Evolutionary conservation across 148 eudicot genomes (phyloP), one percentile per base, ranked within the genome.

Genomic region (Cornus florida): DNA sequence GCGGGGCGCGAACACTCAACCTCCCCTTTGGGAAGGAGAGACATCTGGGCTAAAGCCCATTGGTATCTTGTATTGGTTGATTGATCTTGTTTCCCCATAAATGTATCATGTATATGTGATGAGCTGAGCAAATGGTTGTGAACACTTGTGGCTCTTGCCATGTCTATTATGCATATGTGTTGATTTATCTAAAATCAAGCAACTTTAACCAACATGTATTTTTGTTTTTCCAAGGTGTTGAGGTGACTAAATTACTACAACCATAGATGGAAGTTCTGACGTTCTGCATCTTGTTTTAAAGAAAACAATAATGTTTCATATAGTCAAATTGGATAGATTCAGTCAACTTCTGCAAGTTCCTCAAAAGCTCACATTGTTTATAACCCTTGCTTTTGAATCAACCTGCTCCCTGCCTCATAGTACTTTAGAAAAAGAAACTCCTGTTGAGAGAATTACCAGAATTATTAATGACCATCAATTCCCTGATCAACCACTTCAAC

Each of bases 401-500:
- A 81, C 64, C 69, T 69, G n/a, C 38, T 76, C 73, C 75, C 43
- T 83, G 72, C 79, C 67, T 73, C 66, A 84, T 60, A 75, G 75
- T 33, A 69, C 48, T 43, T 43, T 24, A 60, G 82, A 79, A 31
- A 74, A 64, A 41, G 85, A 84, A 13, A 38, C 70, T 67, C 88
- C 82, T 80, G 69, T 89, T 64, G 88, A 87, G 59, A 89, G 72
- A 66, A 78, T 95, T 68, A 82, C 89, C 28, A 91, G 81, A 84
- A 77, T 93, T 17, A 87, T 95, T 35, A 93, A 88, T 75, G 97
- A 92, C 53, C 96, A 93, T 76, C 97, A 93, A 0, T 95, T 87
- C 83, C 97, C 96, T 60, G 82, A 90, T 48, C 38, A 66, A 38
- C 97, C 94, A 8, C 86, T 93, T 71, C 88, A 79, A 28, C 88